These are phyloP conservation scores for Suillus tomentosus DNA, from an alignment of 768 basidiomycete genomes.

Conservation along the genomic window DNA sequence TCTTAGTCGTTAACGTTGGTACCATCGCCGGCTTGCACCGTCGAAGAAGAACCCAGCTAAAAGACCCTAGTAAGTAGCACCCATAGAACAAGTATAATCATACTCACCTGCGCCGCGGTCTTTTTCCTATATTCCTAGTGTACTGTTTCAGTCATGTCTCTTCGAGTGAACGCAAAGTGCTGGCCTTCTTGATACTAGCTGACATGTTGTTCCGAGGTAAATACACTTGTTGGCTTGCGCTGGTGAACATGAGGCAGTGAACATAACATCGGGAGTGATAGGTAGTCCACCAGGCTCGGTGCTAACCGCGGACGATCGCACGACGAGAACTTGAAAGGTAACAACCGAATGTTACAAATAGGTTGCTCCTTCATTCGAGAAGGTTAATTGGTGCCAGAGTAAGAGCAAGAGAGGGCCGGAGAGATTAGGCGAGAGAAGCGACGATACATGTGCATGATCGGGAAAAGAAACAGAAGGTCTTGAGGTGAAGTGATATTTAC, in stretches of 20 bases:
- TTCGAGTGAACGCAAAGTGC: too few species aligned
- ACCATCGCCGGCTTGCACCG: too few species aligned
- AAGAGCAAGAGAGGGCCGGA: conserved; percentile 5
- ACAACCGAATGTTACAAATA: conserved; percentile 51
- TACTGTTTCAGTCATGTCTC: too few species aligned
- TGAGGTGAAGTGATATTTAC: conserved; percentile 23
- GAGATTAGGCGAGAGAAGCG: conserved; percentile 22
- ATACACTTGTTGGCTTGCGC: too few species aligned
- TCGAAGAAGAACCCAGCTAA: too few species aligned
- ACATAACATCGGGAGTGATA: conserved; percentile 25
- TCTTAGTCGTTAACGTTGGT: too few species aligned
- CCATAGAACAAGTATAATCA: too few species aligned
- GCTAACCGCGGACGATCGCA: conserved; percentile 36
- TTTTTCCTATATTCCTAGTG: too few species aligned
- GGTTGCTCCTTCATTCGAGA: conserved; percentile 40
- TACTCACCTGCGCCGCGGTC: too few species aligned
- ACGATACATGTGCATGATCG: neutral
- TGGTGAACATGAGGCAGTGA: conserved; percentile 22
- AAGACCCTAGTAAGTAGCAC: too few species aligned
- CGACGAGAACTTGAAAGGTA: conserved; percentile 54
- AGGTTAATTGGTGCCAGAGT: conserved; percentile 12
- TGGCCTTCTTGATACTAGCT: too few species aligned
- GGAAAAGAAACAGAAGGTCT: neutral
- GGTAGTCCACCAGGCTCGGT: conserved; percentile 19
- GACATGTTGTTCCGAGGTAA: too few species aligned